Base-by-base conservation (phyloP, 176 grass and related monocot genomes). In the Carex kokanica region DNA sequence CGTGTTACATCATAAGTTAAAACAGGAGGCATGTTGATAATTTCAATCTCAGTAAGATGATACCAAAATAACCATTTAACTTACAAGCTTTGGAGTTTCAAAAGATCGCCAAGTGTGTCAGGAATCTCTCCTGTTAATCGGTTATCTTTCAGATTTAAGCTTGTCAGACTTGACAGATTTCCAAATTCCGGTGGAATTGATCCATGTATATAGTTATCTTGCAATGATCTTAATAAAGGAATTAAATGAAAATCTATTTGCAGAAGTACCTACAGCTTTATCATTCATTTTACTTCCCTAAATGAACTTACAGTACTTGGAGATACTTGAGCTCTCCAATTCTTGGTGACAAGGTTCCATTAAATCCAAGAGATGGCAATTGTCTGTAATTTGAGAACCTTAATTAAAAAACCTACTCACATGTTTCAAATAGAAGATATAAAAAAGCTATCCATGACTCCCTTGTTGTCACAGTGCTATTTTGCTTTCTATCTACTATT, bases 11-110 rank as follows among this genome's bases (percentile, higher is more conserved):
- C 38, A 81, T 9, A 53, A 56, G 38, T 57, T 74, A 18, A 59
- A 31, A 53, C 45, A 20, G n/a, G 9, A 84, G 61, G 21, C 54
- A 53, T 56, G n/a, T 32, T 41, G 43, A 73, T 72, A 84, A 52
- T 40, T 80, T 31, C 36, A 66, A 66, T 64, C 79, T 47, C 38
- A 82, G 62, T 82, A 54, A 45, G 15, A 75, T 5, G 21, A 61
- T 41, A 38, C 59, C 21, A 60, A 63, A 75, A 60, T 25, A 55
- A 63, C 13, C 31, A 77, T 49, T 21, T 59, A 21, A 86, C 95
- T 94, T 86, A 98, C 92, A 98, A 86, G 58, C 53, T 90, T 92
- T 93, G 79, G 45, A 98, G 92, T 78, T 90, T 63, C 74, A 84
- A 54, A 34, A 98, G 92, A 14, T 16, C 32, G 31, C 92, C 89